These are phyloP conservation scores for Flaveria trinervia DNA, from an alignment of 129 eudicot species.

Conservation along the genomic window DNA sequence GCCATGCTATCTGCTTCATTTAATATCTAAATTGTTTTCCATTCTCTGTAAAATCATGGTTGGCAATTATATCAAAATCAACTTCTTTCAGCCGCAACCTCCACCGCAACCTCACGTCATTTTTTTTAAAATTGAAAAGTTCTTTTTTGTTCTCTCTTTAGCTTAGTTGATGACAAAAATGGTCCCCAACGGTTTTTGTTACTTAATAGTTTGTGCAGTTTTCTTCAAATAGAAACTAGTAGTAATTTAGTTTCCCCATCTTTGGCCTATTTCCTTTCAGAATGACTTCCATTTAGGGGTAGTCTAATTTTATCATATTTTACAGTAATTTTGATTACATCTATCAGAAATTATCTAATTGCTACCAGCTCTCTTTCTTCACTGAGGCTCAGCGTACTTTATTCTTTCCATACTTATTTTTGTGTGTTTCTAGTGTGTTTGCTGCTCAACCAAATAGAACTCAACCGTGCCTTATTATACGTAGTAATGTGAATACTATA, in stretches of 20 bases:
- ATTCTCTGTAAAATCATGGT: neutral
- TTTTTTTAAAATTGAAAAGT: neutral
- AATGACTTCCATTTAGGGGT: neutral
- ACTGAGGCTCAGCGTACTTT: no score
- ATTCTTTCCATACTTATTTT: no score
- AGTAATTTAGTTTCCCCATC: neutral
- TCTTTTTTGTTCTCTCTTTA: neutral
- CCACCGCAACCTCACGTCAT: neutral
- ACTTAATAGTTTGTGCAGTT: no score
- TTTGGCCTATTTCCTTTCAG: neutral
- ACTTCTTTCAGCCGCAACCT: neutral
- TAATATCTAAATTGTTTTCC: neutral
- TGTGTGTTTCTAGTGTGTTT: no score
- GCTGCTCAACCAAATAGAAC: no score
- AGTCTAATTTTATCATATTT: neutral
- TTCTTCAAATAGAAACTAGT: neutral
- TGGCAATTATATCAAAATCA: neutral
- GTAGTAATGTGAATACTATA: neutral
- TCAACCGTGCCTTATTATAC: no score
- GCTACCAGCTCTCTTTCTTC: no score
- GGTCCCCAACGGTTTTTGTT: no score
- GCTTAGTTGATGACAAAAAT: no score
- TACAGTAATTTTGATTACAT: neutral
- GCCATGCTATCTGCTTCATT: neutral
- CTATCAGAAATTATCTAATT: no score